Conservation (phyloP, 2,329 filamentous ascomycete species). For the Neonectria hederae region DNA sequence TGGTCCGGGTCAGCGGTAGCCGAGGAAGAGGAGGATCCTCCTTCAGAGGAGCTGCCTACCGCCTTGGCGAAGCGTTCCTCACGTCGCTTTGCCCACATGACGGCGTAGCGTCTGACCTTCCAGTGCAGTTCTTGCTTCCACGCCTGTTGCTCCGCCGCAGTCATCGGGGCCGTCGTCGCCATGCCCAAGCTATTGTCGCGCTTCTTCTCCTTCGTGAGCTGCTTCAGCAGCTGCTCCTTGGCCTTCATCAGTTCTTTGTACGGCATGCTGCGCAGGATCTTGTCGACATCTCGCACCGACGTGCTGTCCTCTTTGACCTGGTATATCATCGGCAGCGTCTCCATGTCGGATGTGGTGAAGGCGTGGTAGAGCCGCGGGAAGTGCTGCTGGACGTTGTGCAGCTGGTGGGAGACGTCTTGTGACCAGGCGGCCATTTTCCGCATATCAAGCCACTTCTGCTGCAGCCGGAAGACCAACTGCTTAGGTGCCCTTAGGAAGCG, state of each 20-base stretch:
- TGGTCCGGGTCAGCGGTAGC: conserved; percentile 27
- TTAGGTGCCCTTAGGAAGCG: conserved; percentile 46
- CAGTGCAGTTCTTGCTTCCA: conserved; percentile 36
- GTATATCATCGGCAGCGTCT: conserved; percentile 42
- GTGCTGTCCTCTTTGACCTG: conserved; percentile 29
- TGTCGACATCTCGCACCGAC: conserved; percentile 43
- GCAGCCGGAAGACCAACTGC: conserved; percentile 58
- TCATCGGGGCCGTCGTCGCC: not conserved
- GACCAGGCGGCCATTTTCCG: conserved; percentile 61
- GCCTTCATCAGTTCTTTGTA: conserved; percentile 44
- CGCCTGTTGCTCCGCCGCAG: conserved; percentile 11
- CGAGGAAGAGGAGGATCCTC: not conserved
- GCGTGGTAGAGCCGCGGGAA: conserved; percentile 55
- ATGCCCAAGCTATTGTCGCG: conserved; percentile 32
- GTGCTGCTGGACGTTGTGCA: conserved; percentile 50
- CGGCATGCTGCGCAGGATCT: conserved; percentile 43
- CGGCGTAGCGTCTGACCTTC: conserved; percentile 33
- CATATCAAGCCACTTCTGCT: conserved; percentile 60
- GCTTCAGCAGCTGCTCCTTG: conserved; percentile 31
- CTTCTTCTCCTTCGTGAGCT: conserved; percentile 31
- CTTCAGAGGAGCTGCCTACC: not conserved
- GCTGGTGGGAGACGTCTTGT: conserved; percentile 51
- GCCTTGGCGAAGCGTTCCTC: conserved; percentile 11
- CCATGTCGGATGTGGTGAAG: conserved; percentile 47
- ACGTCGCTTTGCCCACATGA: conserved; percentile 35